Percentiles rank a stretch among this genome's conserved stretches.
Evolutionary conservation across 208 protist species (phyloP).

Genomic region (Leishmania major): DNA sequence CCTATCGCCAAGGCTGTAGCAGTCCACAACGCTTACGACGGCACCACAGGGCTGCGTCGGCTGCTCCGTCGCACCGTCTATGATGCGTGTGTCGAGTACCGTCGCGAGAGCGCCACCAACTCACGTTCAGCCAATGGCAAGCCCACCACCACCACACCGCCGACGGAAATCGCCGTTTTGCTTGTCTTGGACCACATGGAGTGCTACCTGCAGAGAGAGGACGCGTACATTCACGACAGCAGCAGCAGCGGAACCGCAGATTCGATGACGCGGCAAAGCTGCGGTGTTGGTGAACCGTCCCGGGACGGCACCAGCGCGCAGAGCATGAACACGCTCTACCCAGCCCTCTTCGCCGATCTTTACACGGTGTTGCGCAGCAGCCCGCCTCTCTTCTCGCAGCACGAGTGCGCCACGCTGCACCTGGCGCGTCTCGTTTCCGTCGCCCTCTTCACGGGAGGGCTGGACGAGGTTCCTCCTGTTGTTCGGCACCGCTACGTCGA

Average conservation of each 20-base stretch:
- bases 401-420: slow-evolving; percentile 29
- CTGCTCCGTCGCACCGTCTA: slow-evolving; percentile 37
- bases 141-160: not conserved
- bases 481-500: slow-evolving; percentile 55
- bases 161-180: slow-evolving; percentile 23
- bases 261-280: not conserved
- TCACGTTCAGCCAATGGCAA: not conserved
- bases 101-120: not conserved
- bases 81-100: slow-evolving; percentile 7
- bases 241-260: not conserved
- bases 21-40: slow-evolving; percentile 36
- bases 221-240: not conserved
- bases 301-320: not conserved
- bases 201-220: slow-evolving; percentile 41
- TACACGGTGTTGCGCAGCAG: slow-evolving; percentile 53
- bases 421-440: slow-evolving; percentile 43
- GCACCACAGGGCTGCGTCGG: slow-evolving; percentile 49
- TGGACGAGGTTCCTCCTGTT: slow-evolving; percentile 48
- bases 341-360: slow-evolving; percentile 52
- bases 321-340: slow-evolving; percentile 27
- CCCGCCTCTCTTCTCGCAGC: slow-evolving; percentile 36
- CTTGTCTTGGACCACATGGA: slow-evolving; percentile 76
- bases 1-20: slow-evolving; percentile 38
- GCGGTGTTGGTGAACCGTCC: slow-evolving; percentile 3
- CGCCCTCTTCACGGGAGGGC: slow-evolving; percentile 48